phyloP scores from a whole-genome alignment of 2,329 filamentous ascomycete genomes.

The Colletotrichum sp. region DNA sequence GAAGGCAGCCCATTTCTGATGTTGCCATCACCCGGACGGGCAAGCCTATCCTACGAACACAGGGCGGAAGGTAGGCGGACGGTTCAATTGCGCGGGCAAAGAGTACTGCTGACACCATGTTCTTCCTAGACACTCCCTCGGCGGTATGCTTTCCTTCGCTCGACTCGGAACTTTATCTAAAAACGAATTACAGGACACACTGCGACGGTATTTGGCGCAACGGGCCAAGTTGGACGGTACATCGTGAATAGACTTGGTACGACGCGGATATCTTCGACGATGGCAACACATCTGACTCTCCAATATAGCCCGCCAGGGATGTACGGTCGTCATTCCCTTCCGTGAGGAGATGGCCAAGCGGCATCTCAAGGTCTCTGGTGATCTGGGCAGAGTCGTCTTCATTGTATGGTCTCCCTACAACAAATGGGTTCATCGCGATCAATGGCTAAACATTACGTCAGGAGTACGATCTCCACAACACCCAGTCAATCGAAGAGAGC shows the following conservation, averaged over 20 bases:
- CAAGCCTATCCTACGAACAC: constrained; percentile 88
- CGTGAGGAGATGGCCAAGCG: constrained; percentile 98
- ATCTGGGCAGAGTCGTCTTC: constrained; percentile 88
- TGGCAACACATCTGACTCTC: not conserved
- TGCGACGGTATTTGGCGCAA: constrained; percentile 96
- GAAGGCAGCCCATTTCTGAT: constrained; percentile 72
- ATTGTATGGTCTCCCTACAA: constrained; percentile 55
- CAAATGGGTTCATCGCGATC: not conserved
- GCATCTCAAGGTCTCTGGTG: constrained; percentile 94
- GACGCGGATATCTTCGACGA: constrained; percentile 28
- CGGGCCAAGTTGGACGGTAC: constrained; percentile 93
- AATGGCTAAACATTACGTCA: constrained; percentile 37
- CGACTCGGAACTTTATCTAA: constrained; percentile 8
- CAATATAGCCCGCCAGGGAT: constrained; percentile 81
- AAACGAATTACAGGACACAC: constrained; percentile 74
- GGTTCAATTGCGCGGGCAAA: not conserved
- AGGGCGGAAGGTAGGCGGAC: constrained; percentile 81
- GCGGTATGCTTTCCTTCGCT: constrained; percentile 63
- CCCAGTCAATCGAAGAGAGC: constrained; percentile 92
- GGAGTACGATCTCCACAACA: constrained; percentile 97
- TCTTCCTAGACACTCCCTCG: constrained; percentile 73
- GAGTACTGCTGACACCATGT: not conserved
- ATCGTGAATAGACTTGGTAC: constrained; percentile 92
- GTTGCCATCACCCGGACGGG: constrained; percentile 93
- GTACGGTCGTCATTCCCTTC: constrained; percentile 90